Conservation (phyloP, 139 green algal species). For the Diplosphaera chodatii region DNA sequence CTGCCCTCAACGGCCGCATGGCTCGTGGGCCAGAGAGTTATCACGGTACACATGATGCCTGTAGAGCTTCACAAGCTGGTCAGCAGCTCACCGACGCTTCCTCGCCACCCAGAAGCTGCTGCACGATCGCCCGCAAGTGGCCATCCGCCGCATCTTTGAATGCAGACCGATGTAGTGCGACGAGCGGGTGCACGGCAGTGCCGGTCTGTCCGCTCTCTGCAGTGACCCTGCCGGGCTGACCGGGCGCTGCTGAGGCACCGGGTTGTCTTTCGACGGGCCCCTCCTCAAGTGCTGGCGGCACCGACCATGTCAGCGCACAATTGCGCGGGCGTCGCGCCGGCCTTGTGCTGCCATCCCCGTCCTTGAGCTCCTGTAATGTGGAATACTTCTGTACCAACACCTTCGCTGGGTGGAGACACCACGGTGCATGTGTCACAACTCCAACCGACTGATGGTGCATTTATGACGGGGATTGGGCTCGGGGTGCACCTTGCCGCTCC, state of each 20-base stretch:
- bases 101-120: constrained; percentile 55
- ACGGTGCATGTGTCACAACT: too few species aligned
- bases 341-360: background rate
- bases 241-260: too few species aligned
- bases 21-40: too few species aligned
- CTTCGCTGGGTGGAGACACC: too few species aligned
- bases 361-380: background rate
- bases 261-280: background rate
- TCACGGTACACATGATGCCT: too few species aligned
- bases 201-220: background rate
- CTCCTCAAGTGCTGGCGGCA: constrained; percentile 38
- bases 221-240: too few species aligned
- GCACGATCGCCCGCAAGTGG: constrained; percentile 52
- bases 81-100: background rate
- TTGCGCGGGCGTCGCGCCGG: background rate
- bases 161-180: background rate
- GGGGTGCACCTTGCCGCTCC: background rate
- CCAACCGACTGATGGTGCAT: too few species aligned
- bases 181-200: background rate
- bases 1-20: too few species aligned
- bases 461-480: too few species aligned
- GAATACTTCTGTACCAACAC: too few species aligned
- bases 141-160: constrained; percentile 29
- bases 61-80: too few species aligned
- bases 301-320: constrained; percentile 41